Evolutionary conservation across 768 basidiomycete species (phyloP).

Genomic region (Kwoniella newhampshirensis): DNA sequence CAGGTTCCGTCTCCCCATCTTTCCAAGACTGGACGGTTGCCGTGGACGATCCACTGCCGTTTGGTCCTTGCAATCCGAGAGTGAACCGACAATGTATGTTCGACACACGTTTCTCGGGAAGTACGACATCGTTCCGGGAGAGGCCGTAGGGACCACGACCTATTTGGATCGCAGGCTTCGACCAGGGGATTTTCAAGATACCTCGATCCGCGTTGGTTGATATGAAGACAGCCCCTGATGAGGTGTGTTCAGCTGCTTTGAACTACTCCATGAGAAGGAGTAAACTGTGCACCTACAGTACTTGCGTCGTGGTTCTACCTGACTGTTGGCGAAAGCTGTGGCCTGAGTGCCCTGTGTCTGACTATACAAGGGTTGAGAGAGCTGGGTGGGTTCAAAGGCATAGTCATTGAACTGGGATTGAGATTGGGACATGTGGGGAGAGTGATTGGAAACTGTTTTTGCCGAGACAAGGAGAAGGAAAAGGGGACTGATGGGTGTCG

Average conservation of each 20-base stretch:
- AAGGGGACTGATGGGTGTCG: not conserved
- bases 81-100: conserved; percentile 49
- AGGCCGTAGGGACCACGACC: conserved; percentile 42
- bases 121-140: conserved; percentile 44
- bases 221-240: conserved; percentile 50
- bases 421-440: conserved; percentile 2
- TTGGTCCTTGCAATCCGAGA: conserved; percentile 34
- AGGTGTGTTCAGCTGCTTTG: conserved; percentile 8
- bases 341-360: conserved; percentile 45
- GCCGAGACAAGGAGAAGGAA: not conserved
- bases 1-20: conserved; percentile 43
- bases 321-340: conserved; percentile 34
- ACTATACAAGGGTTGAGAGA: conserved; percentile 41
- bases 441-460: not conserved
- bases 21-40: conserved; percentile 31
- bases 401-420: conserved; percentile 36
- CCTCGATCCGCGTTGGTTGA: conserved; percentile 41
- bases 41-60: conserved; percentile 23
- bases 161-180: conserved; percentile 35
- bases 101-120: conserved; percentile 45
- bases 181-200: conserved; percentile 50
- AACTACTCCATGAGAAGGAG: not conserved
- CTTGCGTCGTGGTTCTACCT: conserved; percentile 50
- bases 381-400: conserved; percentile 41
- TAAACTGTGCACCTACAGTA: conserved; percentile 39